Evolutionary conservation across 2,329 filamentous ascomycete species (phyloP), one percentile per base, ranked within the genome.

Genomic region (Pseudogymnoascus sp.): DNA sequence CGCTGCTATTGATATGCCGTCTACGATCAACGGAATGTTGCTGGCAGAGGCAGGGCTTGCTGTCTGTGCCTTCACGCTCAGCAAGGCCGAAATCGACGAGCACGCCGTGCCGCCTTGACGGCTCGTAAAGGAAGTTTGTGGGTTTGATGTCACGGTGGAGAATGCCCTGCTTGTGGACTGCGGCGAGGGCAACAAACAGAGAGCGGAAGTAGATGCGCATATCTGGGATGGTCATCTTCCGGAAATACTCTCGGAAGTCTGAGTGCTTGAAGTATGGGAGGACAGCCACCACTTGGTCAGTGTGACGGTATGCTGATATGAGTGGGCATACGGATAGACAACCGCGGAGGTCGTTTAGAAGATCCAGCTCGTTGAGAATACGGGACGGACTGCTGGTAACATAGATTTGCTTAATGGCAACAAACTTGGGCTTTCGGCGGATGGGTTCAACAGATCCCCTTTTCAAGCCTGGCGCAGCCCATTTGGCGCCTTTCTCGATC

Each of bases 401-500:
- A 75, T 99, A 99, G 70, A 99, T 99, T 79, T 99, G 99, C 79
- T 99, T 99, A 76, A 99, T 90, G 19, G 96, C 95, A 66, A 99
- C 96, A 72, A 88, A 97, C 73, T 89, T 90, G 24, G 88, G 80
- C 68, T 78, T 82, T 61, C 77, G 78, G 62, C 77, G 78, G 62
- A 74, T 70, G 40, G 70, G 42, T 53, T 69, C 66, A 61, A 70
- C 53, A 59, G 76, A 72, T 44, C 78, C 79, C 68, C 74, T 80
- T 72, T 85, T 88, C 10, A 85, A 73, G 0, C 86, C 85, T n/a
- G 86, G 88, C n/a, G 86, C 83, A 19, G 81, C 80, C 85, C 87
- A 92, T 70, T 85, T 83, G n/a, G 79, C 76, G 62, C 86, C 82
- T 42, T 87, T 85, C 67, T 82, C 75, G 63, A 86, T 82, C 44